Evolutionary conservation across 2,329 filamentous ascomycete genomes (phyloP).

Genomic region (Curvularia sp.): DNA sequence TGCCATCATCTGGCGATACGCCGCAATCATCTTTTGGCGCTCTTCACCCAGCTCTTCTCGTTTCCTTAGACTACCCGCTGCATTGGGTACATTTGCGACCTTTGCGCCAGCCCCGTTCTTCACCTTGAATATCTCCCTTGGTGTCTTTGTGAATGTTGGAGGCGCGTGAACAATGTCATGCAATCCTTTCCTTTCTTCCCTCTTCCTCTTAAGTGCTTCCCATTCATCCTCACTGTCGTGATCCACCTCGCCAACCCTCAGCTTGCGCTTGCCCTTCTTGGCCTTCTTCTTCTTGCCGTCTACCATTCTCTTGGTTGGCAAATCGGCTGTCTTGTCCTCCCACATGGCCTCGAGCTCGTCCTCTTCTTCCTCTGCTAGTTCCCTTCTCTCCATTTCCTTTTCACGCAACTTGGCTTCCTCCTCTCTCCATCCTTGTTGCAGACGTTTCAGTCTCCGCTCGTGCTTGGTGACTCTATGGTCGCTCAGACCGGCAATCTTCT

Average conservation of each 20-base stretch:
- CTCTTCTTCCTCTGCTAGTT: constrained; percentile 69
- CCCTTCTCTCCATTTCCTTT: constrained; percentile 78
- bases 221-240: constrained; percentile 76
- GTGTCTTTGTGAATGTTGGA: constrained; percentile 70
- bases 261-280: constrained; percentile 60
- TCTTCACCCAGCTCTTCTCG: constrained; percentile 76
- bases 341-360: constrained; percentile 68
- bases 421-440: constrained; percentile 66
- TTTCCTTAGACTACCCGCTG: constrained; percentile 72
- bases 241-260: constrained; percentile 57
- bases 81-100: constrained; percentile 72
- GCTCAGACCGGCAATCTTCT: constrained; percentile 70
- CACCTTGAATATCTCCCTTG: constrained; percentile 69
- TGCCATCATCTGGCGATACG: constrained; percentile 73
- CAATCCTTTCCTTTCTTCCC: constrained; percentile 62
- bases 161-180: constrained; percentile 75
- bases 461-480: constrained; percentile 74
- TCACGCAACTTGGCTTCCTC: constrained; percentile 66
- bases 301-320: constrained; percentile 58
- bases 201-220: constrained; percentile 69
- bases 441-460: constrained; percentile 74
- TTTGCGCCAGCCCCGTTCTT: constrained; percentile 69
- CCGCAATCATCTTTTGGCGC: constrained; percentile 73
- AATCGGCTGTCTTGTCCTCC: constrained; percentile 67
- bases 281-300: constrained; percentile 58